Conservation (phyloP, 2,329 filamentous ascomycete species). For the Monilinia polystroma region DNA sequence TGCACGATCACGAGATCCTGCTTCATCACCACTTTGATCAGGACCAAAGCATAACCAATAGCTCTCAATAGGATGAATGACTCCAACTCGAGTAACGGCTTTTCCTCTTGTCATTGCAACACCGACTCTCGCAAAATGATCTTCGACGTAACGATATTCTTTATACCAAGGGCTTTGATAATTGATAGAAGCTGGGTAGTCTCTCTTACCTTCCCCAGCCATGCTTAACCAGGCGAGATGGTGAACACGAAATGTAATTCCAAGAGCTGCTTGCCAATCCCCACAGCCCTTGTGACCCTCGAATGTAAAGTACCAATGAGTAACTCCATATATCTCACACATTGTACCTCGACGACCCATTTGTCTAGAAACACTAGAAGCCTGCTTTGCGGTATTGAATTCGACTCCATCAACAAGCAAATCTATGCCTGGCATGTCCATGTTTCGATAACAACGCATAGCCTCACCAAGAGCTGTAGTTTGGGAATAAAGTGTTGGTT, state of each 20-base stretch:
- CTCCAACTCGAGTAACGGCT: slow-evolving; percentile 38
- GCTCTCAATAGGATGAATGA: slow-evolving; percentile 42
- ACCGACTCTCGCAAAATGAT: slow-evolving; percentile 40
- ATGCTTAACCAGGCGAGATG: slow-evolving; percentile 41
- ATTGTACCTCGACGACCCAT: slow-evolving; percentile 37
- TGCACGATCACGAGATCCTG: slow-evolving; percentile 32
- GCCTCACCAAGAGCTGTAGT: slow-evolving; percentile 40
- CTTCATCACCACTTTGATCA: slow-evolving; percentile 35
- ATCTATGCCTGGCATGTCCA: slow-evolving; percentile 41
- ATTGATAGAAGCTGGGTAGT: slow-evolving; percentile 40
- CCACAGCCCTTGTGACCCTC: slow-evolving; percentile 41
- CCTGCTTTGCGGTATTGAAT: slow-evolving; percentile 41
- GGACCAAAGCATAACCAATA: slow-evolving; percentile 41
- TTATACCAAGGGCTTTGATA: slow-evolving; percentile 42
- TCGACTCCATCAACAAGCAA: slow-evolving; percentile 39
- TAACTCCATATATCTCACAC: slow-evolving; percentile 40
- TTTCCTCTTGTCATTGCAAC: slow-evolving; percentile 40
- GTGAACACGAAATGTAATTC: slow-evolving; percentile 40
- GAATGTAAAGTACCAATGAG: slow-evolving; percentile 41
- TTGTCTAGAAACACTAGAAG: slow-evolving; percentile 39
- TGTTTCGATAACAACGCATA: slow-evolving; percentile 40
- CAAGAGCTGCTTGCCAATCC: slow-evolving; percentile 42
- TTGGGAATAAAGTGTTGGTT: slow-evolving; percentile 39
- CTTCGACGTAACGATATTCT: slow-evolving; percentile 40
- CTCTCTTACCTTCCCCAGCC: slow-evolving; percentile 40